Base-by-base conservation (phyloP, 1,284 basidiomycete species). In the Mycena sp. region DNA sequence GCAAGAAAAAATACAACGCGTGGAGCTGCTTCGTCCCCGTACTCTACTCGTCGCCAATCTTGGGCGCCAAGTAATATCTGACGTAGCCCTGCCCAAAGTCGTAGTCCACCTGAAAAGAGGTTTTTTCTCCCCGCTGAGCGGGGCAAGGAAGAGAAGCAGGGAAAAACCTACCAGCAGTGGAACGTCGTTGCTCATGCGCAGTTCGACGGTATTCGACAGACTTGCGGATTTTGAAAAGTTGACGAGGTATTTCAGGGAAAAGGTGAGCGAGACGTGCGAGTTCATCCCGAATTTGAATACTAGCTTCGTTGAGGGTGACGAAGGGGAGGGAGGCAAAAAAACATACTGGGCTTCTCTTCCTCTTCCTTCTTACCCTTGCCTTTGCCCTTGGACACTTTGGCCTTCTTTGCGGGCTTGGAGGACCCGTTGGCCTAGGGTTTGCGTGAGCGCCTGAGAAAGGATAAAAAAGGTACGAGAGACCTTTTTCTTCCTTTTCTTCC, bases 171-270 rank as follows among this genome's bases (percentile, higher is more conserved):
- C 95, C 58, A 98, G 84, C 50, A 97, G 81, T 1, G 95, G 95
- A 0, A 97, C 94, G 53, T 97, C 95, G 72, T 92, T 93, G 75
- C 87, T 90, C 87, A 95, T 88, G 82, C 89, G 89, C 41, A 95
- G 84, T 72, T 87, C 85, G 38, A 96, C 94, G 26, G 83, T 85
- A 67, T 84, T 85, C 16, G 89, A 87, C 38, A 99, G 81, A 19
- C 90, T 86, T 0, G 92, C 84, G 66, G 93, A 95, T 85, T 99
- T 99, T 64, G 95, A 90, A 77, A 99, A 99, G 83, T 98, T 98
- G 77, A 93, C 89, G 29, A 99, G 89, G 80, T 99, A 99, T 80
- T 99, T 99, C 73, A 99, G 85, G 37, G 93, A 95, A 82, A 99
- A 99, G 2, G 96, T 99, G 59, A 99, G 84, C 41, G 90, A 90